Percentiles rank a stretch among this genome's conserved stretches.
These are phyloP conservation scores for Dalbergia cultrata DNA, from an alignment of 306 rosid species.

Conservation along the genomic window DNA sequence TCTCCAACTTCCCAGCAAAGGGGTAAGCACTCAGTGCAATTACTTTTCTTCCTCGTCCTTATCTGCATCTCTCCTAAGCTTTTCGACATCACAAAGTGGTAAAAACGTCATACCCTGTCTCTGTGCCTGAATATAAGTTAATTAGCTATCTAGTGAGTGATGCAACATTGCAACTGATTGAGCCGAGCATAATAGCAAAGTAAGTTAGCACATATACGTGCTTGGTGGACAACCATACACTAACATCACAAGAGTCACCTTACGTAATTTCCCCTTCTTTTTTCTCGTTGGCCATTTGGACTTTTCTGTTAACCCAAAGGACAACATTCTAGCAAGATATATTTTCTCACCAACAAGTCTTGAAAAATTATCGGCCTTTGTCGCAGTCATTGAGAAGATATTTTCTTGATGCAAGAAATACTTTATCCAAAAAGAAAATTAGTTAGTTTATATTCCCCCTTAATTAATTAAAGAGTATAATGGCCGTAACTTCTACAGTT, in stretches of 20 bases:
- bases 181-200: neutral
- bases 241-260: neutral
- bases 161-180: neutral
- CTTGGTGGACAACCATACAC: neutral
- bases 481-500: too few relatives aligned
- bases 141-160: neutral
- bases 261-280: slow-evolving; percentile 4
- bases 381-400: slow-evolving; percentile 7
- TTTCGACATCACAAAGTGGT: slow-evolving; percentile 6
- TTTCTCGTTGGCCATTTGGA: neutral
- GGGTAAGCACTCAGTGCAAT: too few relatives aligned
- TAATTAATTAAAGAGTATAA: too few relatives aligned
- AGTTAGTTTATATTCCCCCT: too few relatives aligned
- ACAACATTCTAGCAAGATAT: neutral
- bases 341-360: slow-evolving; percentile 6
- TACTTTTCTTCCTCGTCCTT: slow-evolving; percentile 2
- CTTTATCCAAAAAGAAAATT: too few relatives aligned
- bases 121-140: neutral
- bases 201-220: neutral
- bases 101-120: neutral
- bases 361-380: neutral
- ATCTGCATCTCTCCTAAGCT: neutral
- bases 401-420: neutral
- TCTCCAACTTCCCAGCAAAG: too few relatives aligned
- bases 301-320: slow-evolving; percentile 37